phyloP scores from a whole-genome alignment of 2,329 filamentous ascomycete genomes.

The Epichloe hybrida region DNA sequence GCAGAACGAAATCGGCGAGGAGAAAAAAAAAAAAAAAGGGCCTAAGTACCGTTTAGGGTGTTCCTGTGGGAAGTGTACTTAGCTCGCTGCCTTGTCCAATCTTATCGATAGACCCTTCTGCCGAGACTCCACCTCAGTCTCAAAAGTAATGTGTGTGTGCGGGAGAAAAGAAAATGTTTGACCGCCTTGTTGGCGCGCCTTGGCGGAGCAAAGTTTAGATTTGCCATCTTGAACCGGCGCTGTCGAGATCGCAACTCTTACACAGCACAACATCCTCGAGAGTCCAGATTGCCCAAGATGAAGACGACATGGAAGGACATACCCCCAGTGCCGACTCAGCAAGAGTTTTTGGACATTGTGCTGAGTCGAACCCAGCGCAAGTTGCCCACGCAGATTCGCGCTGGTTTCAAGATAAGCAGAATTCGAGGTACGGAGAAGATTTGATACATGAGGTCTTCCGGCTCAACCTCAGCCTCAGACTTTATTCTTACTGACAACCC shows the following conservation, averaged over 20 bases:
- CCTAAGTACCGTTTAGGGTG: background rate
- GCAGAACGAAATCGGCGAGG: constrained; percentile 36
- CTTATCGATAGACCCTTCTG: constrained; percentile 15
- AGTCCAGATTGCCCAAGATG: constrained; percentile 28
- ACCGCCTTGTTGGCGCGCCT: constrained; percentile 12
- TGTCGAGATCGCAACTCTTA: constrained; percentile 4
- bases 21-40: too few relatives aligned
- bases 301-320: constrained; percentile 63
- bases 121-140: constrained; percentile 12
- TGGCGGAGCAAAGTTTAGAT: constrained; percentile 8
- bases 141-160: constrained; percentile 1
- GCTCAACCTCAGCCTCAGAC: background rate
- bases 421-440: constrained; percentile 46
- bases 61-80: background rate
- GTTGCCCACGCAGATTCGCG: constrained; percentile 86
- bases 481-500: background rate
- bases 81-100: background rate
- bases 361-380: constrained; percentile 85
- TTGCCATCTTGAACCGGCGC: constrained; percentile 10
- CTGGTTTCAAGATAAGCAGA: constrained; percentile 87
- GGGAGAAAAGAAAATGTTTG: constrained; percentile 21
- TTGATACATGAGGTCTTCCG: background rate
- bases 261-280: background rate
- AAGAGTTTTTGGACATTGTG: constrained; percentile 97
- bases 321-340: constrained; percentile 74